Evolutionary conservation across 2,329 filamentous ascomycete species (phyloP).

Genomic region (Microdochium paspali): DNA sequence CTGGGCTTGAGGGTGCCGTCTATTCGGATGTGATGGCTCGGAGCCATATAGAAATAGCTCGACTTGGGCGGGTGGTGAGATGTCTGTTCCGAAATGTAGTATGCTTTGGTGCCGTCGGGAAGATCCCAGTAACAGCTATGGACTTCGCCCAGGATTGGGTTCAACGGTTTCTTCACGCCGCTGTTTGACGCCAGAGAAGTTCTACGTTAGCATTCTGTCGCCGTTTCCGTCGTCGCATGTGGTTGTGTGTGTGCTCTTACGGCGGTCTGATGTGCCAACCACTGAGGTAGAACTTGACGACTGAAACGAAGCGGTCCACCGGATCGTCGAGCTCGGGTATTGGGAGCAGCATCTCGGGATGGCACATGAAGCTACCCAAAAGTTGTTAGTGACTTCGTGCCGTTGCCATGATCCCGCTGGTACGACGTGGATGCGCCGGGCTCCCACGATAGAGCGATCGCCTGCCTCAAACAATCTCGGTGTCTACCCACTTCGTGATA

Average conservation of each 20-base stretch:
- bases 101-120: slow-evolving; percentile 72
- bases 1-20: slow-evolving; percentile 92
- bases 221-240: background rate
- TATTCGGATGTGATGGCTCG: slow-evolving; percentile 86
- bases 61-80: slow-evolving; percentile 98
- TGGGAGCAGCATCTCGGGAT: slow-evolving; percentile 87
- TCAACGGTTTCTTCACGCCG: slow-evolving; percentile 96
- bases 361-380: slow-evolving; percentile 83
- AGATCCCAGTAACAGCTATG: slow-evolving; percentile 97
- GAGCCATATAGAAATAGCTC: slow-evolving; percentile 98
- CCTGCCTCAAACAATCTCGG: background rate
- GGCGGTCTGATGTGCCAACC: slow-evolving; percentile 98
- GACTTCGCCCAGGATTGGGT: slow-evolving; percentile 89
- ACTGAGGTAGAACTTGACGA: slow-evolving; percentile 96
- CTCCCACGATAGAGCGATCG: no score
- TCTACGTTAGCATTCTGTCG: background rate
- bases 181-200: slow-evolving; percentile 34
- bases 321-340: slow-evolving; percentile 87
- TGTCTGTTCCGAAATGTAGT: slow-evolving; percentile 96
- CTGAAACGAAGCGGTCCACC: slow-evolving; percentile 79
- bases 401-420: background rate
- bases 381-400: slow-evolving; percentile 4
- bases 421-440: background rate
- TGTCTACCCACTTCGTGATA: slow-evolving; percentile 77
- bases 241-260: slow-evolving; percentile 42